These are phyloP conservation scores for Rhamnella rubrinervis DNA, from an alignment of 331 rosid species.

Conservation along the genomic window DNA sequence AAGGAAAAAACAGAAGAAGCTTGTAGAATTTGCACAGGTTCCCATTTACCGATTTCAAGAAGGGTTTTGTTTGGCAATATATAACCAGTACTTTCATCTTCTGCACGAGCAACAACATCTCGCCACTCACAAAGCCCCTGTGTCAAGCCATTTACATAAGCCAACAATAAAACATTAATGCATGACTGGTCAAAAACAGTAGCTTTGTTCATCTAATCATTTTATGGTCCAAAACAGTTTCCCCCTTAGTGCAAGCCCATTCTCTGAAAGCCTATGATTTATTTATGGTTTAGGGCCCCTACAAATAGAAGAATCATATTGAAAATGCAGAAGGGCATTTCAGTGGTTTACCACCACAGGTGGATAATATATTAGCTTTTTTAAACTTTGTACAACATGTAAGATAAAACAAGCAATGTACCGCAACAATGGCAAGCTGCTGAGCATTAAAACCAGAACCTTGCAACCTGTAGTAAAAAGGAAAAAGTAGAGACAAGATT, in stretches of 20 bases:
- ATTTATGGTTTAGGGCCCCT: no score
- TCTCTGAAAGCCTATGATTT: neutral
- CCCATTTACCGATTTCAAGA: constrained; percentile 77
- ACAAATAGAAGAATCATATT: no score
- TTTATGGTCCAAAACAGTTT: neutral
- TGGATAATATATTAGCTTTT: no score
- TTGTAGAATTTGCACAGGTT: constrained; percentile 22
- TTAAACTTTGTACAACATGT: neutral
- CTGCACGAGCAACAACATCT: constrained; percentile 76
- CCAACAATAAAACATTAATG: neutral
- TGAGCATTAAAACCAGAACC: constrained; percentile 71
- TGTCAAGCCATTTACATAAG: neutral
- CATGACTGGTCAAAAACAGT: neutral
- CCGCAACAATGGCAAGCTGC: constrained; percentile 87
- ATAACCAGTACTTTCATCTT: constrained; percentile 95
- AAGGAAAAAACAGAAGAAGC: constrained; percentile 1
- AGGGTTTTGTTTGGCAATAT: constrained; percentile 79
- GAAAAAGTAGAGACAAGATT: neutral
- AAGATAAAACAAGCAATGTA: constrained; percentile 36
- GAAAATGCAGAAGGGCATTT: no score
- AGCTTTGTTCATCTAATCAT: neutral
- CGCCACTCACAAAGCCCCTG: constrained; percentile 98
- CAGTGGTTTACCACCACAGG: no score
- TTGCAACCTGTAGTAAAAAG: constrained; percentile 55
- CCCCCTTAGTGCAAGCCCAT: neutral